Conservation (phyloP, 495 filamentous ascomycete species). For the Tuber brumale region DNA sequence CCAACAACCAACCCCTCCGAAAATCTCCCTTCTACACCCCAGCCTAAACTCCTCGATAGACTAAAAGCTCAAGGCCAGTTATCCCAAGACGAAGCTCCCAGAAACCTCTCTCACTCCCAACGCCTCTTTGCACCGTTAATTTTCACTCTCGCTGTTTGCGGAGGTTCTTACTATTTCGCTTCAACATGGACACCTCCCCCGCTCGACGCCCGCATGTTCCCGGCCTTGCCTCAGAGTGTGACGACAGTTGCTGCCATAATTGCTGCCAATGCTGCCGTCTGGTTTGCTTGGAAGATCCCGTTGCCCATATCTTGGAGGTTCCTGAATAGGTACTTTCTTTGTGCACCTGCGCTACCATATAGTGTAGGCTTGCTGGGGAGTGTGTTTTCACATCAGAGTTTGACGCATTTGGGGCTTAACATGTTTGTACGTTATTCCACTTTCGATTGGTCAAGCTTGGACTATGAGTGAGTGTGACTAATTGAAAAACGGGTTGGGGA, state of each 20-base stretch:
- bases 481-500: neutral
- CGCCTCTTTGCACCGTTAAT: slow-evolving; percentile 37
- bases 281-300: slow-evolving; percentile 60
- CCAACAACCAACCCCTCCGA: slow-evolving; percentile 1
- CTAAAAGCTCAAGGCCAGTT: slow-evolving; percentile 26
- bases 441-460: neutral
- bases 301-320: slow-evolving; percentile 56
- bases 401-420: slow-evolving; percentile 63
- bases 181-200: slow-evolving; percentile 31
- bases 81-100: slow-evolving; percentile 29
- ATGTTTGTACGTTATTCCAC: slow-evolving; percentile 48
- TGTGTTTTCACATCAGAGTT: slow-evolving; percentile 69
- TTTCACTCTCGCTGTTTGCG: slow-evolving; percentile 36
- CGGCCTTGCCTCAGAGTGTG: slow-evolving; percentile 67
- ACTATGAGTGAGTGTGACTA: neutral
- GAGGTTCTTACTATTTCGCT: slow-evolving; percentile 36
- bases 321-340: slow-evolving; percentile 72
- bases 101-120: slow-evolving; percentile 32
- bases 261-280: slow-evolving; percentile 57
- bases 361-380: slow-evolving; percentile 60
- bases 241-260: slow-evolving; percentile 68
- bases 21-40: slow-evolving; percentile 11
- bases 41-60: slow-evolving; percentile 28
- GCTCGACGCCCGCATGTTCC: slow-evolving; percentile 49
- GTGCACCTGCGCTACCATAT: slow-evolving; percentile 61